A percentile compares a stretch with the other conserved stretches of the same genome.
Evolutionary conservation across 164 flowering plant species (phyloP).

Genomic region (Vitis rotundifolia): DNA sequence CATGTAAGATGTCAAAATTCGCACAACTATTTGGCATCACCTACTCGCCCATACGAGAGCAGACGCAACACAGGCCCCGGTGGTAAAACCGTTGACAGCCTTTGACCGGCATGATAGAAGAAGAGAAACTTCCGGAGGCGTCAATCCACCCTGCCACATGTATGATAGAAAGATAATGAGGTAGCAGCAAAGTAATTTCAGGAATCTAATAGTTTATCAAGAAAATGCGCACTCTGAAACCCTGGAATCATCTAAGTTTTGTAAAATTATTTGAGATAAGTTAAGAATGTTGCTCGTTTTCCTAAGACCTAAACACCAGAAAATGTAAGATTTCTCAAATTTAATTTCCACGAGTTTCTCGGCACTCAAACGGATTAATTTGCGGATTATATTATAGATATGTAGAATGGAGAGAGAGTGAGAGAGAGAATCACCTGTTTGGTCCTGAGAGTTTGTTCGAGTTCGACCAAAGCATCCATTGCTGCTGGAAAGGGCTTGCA

Average conservation of each 20-base stretch:
- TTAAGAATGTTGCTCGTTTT: too few relatives aligned
- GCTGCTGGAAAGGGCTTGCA: not conserved
- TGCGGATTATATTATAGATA: too few relatives aligned
- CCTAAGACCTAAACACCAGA: too few relatives aligned
- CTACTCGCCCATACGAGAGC: slow-evolving; percentile 49
- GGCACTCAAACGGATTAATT: too few relatives aligned
- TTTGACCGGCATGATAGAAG: slow-evolving; percentile 33
- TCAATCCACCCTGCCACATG: slow-evolving; percentile 37
- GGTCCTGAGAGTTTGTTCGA: slow-evolving; percentile 34
- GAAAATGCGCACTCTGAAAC: too few relatives aligned
- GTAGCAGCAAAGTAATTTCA: too few relatives aligned
- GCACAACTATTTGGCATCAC: not conserved
- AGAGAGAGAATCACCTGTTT: slow-evolving; percentile 29
- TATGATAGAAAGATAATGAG: not conserved
- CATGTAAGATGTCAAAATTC: too few relatives aligned
- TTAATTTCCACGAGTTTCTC: too few relatives aligned
- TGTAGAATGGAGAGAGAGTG: not conserved
- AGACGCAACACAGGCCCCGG: slow-evolving; percentile 32
- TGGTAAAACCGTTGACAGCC: slow-evolving; percentile 33
- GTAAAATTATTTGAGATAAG: too few relatives aligned
- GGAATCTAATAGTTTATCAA: too few relatives aligned
- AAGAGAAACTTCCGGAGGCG: slow-evolving; percentile 41
- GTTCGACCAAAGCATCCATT: slow-evolving; percentile 48
- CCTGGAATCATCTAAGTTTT: too few relatives aligned
- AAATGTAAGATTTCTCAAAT: too few relatives aligned